phyloP scores from a whole-genome alignment of 2,329 filamentous ascomycete species.

The Fusarium pseudonygamai region DNA sequence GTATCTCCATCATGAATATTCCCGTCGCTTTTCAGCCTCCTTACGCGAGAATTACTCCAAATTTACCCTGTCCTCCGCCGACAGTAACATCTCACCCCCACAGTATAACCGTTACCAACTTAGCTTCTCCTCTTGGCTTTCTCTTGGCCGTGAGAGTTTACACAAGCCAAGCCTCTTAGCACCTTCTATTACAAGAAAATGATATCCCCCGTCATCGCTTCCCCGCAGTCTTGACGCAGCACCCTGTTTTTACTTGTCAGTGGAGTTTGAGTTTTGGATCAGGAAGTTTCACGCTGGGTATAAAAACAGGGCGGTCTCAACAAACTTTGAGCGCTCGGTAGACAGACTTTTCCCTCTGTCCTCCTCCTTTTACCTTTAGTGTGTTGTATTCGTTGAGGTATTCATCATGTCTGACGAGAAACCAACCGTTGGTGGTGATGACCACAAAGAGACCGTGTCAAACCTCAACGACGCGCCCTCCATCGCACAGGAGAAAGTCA shows the following conservation, averaged over 20 bases:
- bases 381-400: not conserved
- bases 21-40: not conserved
- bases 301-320: not conserved
- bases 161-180: conserved; percentile 20
- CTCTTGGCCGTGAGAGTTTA: not conserved
- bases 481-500: conserved; percentile 11
- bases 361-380: too few species aligned
- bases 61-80: not conserved
- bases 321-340: not conserved
- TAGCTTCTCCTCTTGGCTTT: conserved; percentile 17
- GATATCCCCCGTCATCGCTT: not conserved
- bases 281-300: not conserved
- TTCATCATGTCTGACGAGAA: conserved; percentile 21
- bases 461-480: conserved; percentile 5
- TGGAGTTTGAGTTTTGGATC: not conserved
- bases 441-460: not conserved
- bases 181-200: conserved; percentile 23
- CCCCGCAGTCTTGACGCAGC: conserved; percentile 20
- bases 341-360: not conserved
- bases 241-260: conserved; percentile 4
- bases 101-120: not conserved
- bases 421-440: not conserved
- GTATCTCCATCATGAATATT: not conserved
- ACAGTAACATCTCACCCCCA: not conserved
- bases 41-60: conserved; percentile 1